Evolutionary conservation across 2,329 filamentous ascomycete species (phyloP), one percentile per base, ranked within the genome.

Genomic region (Penicillium capsulatum): DNA sequence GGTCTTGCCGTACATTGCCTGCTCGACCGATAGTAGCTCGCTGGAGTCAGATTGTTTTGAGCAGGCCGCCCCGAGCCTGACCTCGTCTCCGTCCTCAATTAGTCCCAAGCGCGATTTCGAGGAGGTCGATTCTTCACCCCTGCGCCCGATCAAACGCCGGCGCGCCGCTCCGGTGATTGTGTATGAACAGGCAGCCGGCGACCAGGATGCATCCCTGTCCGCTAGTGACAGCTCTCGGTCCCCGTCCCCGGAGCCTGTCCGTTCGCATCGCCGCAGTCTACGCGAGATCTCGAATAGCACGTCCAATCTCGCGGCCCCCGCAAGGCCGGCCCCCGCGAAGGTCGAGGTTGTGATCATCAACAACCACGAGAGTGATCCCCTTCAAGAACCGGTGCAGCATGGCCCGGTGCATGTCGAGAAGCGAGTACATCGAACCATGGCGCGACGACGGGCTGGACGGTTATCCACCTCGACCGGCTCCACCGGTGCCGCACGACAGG

Each of bases 271-370:
- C 34, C 43, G 41, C 14, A 36, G 44, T 19, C 39, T 55, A 24
- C 46, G 45, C 32, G 53, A 53, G 7, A 34, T 45, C 22, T 36
- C 47, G 13, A 53, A 51, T 36, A 48, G 29, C 14, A 42, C 29
- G 33, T 13, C 8, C 17, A 14, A 30, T n/a, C 33, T 36, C 14
- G 15, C 31, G 17, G 26, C 26, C 28, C 14, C 17, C 9, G 33
- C 15, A 9, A 16, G 19, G 17, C 38, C 24, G 26, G 32, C 37
- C 27, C 17, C 36, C 31, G 29, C 30, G 3, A 54, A 48, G 24
- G 38, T 63, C 8, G 58, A 61, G 42, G 60, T 63, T 2, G 60
- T 63, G 11, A 54, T 64, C n/a, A 29, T 59, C 38, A 60, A 63
- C 28, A 42, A 43, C n/a, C 50, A 45, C 36, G 42, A 35, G 24